Conservation (phyloP, 257 asterid species). For the Cruciata laevipes region DNA sequence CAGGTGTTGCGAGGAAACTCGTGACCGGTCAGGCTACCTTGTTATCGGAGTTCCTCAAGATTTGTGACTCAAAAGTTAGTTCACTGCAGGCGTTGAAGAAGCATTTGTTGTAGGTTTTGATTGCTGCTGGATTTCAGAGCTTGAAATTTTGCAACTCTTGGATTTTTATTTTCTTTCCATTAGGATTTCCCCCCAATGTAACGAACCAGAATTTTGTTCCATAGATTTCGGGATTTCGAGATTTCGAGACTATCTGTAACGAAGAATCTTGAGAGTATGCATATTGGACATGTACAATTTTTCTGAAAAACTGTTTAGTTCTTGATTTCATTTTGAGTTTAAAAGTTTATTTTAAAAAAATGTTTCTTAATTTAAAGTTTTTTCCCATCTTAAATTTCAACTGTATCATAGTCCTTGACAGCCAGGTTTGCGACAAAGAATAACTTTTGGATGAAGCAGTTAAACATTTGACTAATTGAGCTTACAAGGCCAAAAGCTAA, state of each 20-base stretch:
- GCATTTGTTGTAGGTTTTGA: slow-evolving; percentile 39
- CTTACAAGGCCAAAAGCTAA: neutral
- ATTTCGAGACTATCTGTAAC: slow-evolving; percentile 25
- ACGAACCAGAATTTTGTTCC: slow-evolving; percentile 8
- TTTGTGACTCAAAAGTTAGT: slow-evolving; percentile 54
- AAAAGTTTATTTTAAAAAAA: too few species aligned
- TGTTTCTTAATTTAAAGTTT: too few species aligned
- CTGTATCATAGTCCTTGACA: too few species aligned
- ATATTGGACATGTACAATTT: too few species aligned
- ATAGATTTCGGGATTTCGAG: neutral
- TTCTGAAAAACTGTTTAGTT: neutral
- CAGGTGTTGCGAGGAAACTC: slow-evolving; percentile 46
- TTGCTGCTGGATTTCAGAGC: slow-evolving; percentile 1
- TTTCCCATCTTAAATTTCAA: too few species aligned
- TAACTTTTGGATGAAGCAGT: neutral
- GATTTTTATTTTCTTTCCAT: neutral
- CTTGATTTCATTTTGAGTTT: neutral
- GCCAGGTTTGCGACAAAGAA: neutral
- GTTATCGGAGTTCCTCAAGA: slow-evolving; percentile 46
- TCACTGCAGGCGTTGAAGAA: slow-evolving; percentile 42
- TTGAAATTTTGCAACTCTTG: slow-evolving; percentile 26
- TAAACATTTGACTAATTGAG: neutral
- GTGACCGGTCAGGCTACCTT: slow-evolving; percentile 38
- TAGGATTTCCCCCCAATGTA: slow-evolving; percentile 14
- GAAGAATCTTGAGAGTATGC: slow-evolving; percentile 17